These are phyloP conservation scores for Aureobasidium sp. DNA, from an alignment of 2,329 filamentous ascomycete genomes.

Conservation along the genomic window DNA sequence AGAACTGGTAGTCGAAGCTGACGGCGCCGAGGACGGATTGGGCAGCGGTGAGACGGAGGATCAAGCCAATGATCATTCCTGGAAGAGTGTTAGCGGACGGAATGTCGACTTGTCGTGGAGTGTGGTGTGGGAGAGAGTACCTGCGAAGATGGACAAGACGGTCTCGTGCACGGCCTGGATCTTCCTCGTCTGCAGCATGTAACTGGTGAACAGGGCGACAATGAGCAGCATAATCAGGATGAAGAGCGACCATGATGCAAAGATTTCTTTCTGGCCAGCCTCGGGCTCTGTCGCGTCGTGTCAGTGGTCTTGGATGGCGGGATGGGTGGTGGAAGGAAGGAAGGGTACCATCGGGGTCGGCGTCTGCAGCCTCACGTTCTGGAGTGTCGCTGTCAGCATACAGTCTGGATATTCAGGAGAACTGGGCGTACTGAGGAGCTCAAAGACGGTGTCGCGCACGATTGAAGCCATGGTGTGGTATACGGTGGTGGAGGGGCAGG, in stretches of 20 bases:
- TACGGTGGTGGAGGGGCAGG: constrained; percentile 4
- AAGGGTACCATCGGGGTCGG: constrained; percentile 37
- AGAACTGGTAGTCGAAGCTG: constrained; percentile 98
- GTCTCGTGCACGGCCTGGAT: constrained; percentile 98
- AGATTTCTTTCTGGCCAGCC: constrained; percentile 85
- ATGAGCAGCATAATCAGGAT: constrained; percentile 94
- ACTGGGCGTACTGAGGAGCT: constrained; percentile 32
- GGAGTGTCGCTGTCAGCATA: constrained; percentile 13
- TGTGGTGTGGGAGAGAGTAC: constrained; percentile 39
- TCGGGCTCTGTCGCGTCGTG: constrained; percentile 53
- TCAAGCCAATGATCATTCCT: constrained; percentile 93
- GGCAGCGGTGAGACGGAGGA: constrained; percentile 73
- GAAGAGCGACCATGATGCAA: constrained; percentile 93
- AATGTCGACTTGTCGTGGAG: too few relatives aligned
- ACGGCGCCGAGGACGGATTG: constrained; percentile 83
- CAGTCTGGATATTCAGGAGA: neutral
- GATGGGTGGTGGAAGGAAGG: neutral
- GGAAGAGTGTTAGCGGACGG: neutral
- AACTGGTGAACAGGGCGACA: constrained; percentile 91
- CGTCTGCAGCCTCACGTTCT: constrained; percentile 41
- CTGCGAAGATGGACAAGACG: constrained; percentile 94
- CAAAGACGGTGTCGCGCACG: constrained; percentile 16
- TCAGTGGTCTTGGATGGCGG: constrained; percentile 10
- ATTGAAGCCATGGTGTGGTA: constrained; percentile 15
- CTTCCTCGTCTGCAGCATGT: constrained; percentile 91